Percentiles rank a stretch among this genome's conserved stretches.
These are phyloP conservation scores for Datisca glomerata DNA, from an alignment of 306 rosid species.

Conservation along the genomic window DNA sequence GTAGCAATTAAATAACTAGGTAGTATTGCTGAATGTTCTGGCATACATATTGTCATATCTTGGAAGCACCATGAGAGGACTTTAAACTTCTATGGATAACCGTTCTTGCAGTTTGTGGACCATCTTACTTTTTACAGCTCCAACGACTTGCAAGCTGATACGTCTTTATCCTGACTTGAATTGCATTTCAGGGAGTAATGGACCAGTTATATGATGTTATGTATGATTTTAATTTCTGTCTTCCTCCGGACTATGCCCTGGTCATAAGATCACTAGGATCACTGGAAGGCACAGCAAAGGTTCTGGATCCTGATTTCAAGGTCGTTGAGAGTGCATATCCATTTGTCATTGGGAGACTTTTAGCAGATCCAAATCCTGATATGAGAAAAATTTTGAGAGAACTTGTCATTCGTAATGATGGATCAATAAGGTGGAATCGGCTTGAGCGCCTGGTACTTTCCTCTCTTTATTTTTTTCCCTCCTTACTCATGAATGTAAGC, in stretches of 20 bases:
- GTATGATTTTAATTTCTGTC: conserved; percentile 84
- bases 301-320: conserved; percentile 81
- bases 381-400: conserved; percentile 94
- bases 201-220: conserved; percentile 65
- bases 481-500: no score
- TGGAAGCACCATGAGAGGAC: no score
- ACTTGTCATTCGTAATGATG: conserved; percentile 72
- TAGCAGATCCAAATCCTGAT: conserved; percentile 89
- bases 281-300: conserved; percentile 94
- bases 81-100: no score
- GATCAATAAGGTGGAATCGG: conserved; percentile 94
- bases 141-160: conserved; percentile 3
- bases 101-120: no score
- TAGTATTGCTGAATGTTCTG: no score
- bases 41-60: no score
- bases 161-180: conserved; percentile 14
- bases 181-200: conserved; percentile 87
- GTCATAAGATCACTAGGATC: conserved; percentile 94
- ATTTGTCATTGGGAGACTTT: conserved; percentile 84
- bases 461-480: conserved; percentile 6
- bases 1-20: no score
- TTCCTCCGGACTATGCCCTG: conserved; percentile 96
- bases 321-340: conserved; percentile 92
- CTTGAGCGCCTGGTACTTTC: conserved; percentile 74
- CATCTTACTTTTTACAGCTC: no score